Evolutionary conservation across 1,139 yeast genomes (phyloP).

Genomic region (Lodderomyces metapsilosis): DNA sequence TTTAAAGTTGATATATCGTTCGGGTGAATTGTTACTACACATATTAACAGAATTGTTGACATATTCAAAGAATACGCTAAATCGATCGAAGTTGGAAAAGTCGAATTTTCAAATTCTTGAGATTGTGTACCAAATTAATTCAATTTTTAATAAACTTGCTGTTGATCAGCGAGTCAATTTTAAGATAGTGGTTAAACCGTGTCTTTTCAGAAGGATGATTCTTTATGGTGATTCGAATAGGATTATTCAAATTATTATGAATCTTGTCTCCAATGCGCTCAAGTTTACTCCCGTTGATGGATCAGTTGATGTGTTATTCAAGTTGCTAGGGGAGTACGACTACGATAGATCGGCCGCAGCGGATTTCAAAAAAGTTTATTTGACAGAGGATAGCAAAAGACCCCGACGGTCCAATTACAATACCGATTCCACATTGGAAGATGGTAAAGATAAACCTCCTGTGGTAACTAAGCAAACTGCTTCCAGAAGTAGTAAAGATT

Average conservation of each 20-base stretch:
- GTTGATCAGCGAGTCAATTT: conserved; percentile 70
- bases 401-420: conserved; percentile 1
- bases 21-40: conserved; percentile 84
- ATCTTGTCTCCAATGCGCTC: conserved; percentile 70
- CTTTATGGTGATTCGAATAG: conserved; percentile 84
- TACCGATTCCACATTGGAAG: conserved; percentile 5
- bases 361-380: conserved; percentile 30
- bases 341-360: conserved; percentile 33
- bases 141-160: conserved; percentile 86
- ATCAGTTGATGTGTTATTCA: conserved; percentile 64
- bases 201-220: conserved; percentile 57
- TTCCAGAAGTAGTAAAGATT: conserved; percentile 6
- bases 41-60: conserved; percentile 86
- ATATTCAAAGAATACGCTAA: conserved; percentile 85
- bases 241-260: conserved; percentile 84
- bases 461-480: conserved; percentile 1
- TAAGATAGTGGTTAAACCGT: conserved; percentile 58
- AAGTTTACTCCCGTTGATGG: conserved; percentile 92
- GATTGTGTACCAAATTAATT: conserved; percentile 78
- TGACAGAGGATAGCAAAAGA: conserved; percentile 15
- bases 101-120: conserved; percentile 74
- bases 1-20: conserved; percentile 74
- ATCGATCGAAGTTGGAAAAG: conserved; percentile 79
- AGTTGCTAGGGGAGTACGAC: conserved; percentile 72
- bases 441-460: no score